Evolutionary conservation across 2,329 filamentous ascomycete species (phyloP).

Genomic region (Ambrosiella beaveri): DNA sequence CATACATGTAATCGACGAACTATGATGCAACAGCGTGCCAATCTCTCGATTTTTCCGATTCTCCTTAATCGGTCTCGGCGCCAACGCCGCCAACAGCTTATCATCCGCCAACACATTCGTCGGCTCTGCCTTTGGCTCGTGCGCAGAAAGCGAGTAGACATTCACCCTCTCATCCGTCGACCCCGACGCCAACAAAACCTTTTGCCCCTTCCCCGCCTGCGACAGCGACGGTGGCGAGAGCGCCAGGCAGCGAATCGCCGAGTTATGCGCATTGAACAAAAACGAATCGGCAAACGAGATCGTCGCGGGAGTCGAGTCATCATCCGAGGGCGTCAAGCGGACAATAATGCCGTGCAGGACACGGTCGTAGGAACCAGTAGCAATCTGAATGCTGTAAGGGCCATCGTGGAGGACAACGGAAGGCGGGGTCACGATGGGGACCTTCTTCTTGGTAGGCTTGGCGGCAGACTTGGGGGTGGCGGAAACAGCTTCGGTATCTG

Average conservation of each 20-base stretch:
- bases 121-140: conserved; percentile 32
- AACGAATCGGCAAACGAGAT: conserved; percentile 78
- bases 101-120: conserved; percentile 17
- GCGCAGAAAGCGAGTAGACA: conserved; percentile 71
- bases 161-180: conserved; percentile 91
- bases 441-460: conserved; percentile 6
- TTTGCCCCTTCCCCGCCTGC: conserved; percentile 47
- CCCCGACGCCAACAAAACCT: conserved; percentile 77
- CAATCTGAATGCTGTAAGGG: conserved; percentile 59
- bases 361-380: conserved; percentile 86
- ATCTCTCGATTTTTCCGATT: conserved; percentile 78
- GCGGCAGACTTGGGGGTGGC: conserved; percentile 14
- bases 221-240: conserved; percentile 58
- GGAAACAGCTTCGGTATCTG: neutral
- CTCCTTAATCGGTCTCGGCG: conserved; percentile 58
- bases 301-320: conserved; percentile 17
- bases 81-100: conserved; percentile 47
- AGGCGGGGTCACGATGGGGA: neutral
- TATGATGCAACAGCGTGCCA: conserved; percentile 73
- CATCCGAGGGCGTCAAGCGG: conserved; percentile 28
- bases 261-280: conserved; percentile 83
- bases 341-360: conserved; percentile 80
- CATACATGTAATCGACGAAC: conserved; percentile 61
- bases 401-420: conserved; percentile 4
- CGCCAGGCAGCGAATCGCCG: conserved; percentile 76